These are phyloP conservation scores for Solanum dulcamara DNA, from an alignment of 257 asterid species.

Conservation along the genomic window DNA sequence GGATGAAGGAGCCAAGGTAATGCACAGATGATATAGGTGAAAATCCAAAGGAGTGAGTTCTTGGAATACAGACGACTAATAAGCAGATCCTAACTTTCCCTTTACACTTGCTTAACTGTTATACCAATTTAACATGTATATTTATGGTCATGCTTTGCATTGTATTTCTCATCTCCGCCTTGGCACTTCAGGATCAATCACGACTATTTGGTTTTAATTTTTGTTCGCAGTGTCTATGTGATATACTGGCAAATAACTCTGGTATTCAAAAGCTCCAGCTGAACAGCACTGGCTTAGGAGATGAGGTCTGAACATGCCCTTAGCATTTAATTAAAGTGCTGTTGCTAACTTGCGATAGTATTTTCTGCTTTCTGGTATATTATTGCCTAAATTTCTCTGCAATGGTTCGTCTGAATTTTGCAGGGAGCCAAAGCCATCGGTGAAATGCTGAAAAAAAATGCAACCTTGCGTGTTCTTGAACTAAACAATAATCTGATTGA, in stretches of 20 bases:
- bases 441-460: constrained; percentile 90
- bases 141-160: neutral
- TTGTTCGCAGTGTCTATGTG: constrained; percentile 48
- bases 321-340: neutral
- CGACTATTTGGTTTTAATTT: neutral
- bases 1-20: constrained; percentile 95
- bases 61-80: constrained; percentile 3
- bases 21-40: neutral
- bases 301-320: constrained; percentile 59
- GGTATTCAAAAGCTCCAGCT: constrained; percentile 90
- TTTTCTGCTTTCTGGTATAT: neutral
- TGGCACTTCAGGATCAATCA: neutral
- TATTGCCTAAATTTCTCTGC: neutral
- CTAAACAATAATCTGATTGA: constrained; percentile 86
- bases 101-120: neutral
- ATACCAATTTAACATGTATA: neutral
- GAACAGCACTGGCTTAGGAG: constrained; percentile 71
- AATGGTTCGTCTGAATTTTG: neutral
- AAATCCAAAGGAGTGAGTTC: constrained; percentile 1
- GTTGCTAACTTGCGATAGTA: neutral
- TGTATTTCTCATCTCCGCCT: neutral
- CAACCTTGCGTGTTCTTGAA: constrained; percentile 79
- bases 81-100: neutral
- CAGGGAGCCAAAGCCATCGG: constrained; percentile 98
- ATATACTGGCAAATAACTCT: constrained; percentile 53